phyloP scores from a whole-genome alignment of 257 asterid species.

The Solanum rostratum region DNA sequence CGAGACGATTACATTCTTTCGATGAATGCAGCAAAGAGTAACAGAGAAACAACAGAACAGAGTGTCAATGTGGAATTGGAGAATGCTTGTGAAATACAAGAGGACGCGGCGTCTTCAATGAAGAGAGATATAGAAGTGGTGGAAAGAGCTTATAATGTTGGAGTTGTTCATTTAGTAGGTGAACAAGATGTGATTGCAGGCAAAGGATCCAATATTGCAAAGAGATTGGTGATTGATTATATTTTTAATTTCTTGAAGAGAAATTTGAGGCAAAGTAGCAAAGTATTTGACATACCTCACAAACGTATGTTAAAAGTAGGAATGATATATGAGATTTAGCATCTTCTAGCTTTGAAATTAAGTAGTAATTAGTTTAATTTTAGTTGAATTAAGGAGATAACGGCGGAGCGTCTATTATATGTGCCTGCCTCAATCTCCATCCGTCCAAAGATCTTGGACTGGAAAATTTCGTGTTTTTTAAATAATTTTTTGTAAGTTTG shows the following conservation, averaged over 20 bases:
- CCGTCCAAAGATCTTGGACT: background rate
- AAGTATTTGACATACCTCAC: constrained; percentile 46
- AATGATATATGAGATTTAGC: constrained; percentile 35
- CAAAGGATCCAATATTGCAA: constrained; percentile 27
- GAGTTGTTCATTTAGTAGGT: constrained; percentile 57
- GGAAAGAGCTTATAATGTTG: constrained; percentile 26
- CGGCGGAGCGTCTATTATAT: background rate
- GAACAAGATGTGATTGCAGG: constrained; percentile 54
- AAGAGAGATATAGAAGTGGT: constrained; percentile 16
- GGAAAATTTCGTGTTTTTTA: background rate
- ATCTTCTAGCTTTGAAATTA: too few species aligned
- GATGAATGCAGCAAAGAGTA: background rate
- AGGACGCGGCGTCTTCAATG: background rate
- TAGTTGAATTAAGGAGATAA: background rate
- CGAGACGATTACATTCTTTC: constrained; percentile 2
- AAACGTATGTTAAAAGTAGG: constrained; percentile 60
- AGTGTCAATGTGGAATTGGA: background rate
- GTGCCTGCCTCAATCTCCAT: background rate
- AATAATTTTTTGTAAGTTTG: background rate
- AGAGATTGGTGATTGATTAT: constrained; percentile 38
- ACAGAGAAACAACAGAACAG: background rate
- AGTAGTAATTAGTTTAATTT: background rate
- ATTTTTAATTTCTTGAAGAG: constrained; percentile 42
- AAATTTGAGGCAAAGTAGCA: constrained; percentile 40
- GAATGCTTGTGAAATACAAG: background rate